Evolutionary conservation across 1,284 basidiomycete genomes (phyloP), one percentile per base, ranked within the genome.

Genomic region (Lentinus polychrous): DNA sequence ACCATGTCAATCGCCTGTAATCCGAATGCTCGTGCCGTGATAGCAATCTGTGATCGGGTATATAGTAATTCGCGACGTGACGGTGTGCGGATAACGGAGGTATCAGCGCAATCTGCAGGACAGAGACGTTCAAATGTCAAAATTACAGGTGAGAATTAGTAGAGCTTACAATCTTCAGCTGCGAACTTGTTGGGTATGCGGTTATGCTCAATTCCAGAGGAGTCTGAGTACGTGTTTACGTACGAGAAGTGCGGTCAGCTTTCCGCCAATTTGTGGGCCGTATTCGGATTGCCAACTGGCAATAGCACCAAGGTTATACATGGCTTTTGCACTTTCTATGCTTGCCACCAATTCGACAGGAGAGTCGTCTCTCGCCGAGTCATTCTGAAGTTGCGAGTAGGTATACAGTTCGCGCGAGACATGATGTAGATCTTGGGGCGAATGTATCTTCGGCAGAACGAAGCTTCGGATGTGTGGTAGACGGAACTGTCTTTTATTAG

Each of bases 1-100:
- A 85, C 92, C 85, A 95, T 89, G 63, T 95, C 93, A 60, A 98
- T 91, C 1, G 93, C 89, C 35, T 86, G 79, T 1, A 96, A 71
- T 0, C 80, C 80, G 60, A 85, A 91, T 3, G 92, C 91, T 61
- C 89, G 93, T 10, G 94, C 92, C 0, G 84, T 79, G 20, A 89
- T 79, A 8, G 87, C 90, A 48, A 96, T 80, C 50, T 85, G 78
- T 0, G 91, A 91, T n/a, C 94, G 81, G 2, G 92, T 86, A 58
- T 83, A 92, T 5, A 94, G 75, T 17, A 98, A 70, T 60, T 95
- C 92, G 43, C 72, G 71, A 17, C 89, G 78, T 8, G 81, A 78
- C 1, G 72, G 61, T 1, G 92, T 89, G n/a, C 94, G 83, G 31
- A 86, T 74, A 51, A 97, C 84, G 1, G 82, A 83, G 0, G 93